Base-by-base conservation (phyloP, 2,329 filamentous ascomycete genomes). In the Colletotrichum shisoi region DNA sequence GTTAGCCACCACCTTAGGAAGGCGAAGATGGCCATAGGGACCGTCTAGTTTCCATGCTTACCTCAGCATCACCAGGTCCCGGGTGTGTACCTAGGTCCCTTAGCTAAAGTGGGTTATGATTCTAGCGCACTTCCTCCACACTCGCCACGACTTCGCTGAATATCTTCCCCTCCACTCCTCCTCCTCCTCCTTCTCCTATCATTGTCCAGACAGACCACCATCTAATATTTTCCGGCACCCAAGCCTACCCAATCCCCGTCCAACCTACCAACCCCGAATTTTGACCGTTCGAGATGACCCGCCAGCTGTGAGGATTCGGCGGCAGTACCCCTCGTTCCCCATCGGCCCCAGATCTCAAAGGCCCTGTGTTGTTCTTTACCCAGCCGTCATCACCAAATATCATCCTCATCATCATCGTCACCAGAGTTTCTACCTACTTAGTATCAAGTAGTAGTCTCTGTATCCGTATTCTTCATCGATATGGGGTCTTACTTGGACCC, bases 221-320 rank as follows among this genome's bases (percentile, higher is more conserved):
- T 63, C 53, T 67, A n/a, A n/a, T n/a, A 37, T 27, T 27, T 27
- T 27, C 24, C 64, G 52, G 21, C 21, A 12, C 48, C 51, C 52
- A 42, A 45, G 27, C 24, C 45, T 34, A 40, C 39, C 15, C 24
- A 19, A 31, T 48, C n/a, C 31, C 44, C 40, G 21, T 40, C 37
- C 56, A 52, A 42, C 31, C 53, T 45, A 54, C 53, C 60, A 67
- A 67, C 46, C 49, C 64, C 48, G 54, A 64, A 59, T 58, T 64
- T 64, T 49, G 64, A 59, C 54, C 64, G 61, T 34, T 64, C 60
- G 48, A 63, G 59, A 40, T 21, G 46, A 27, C 24, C 45, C 46
- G 59, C 49, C 44, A 57, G 59, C 52, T 37, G n/a, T 31, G 42
- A 42, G 58, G 51, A 44, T 57, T 40, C 58, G 52, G 27, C 24